These are phyloP conservation scores for Cucumis variabilis DNA, from an alignment of 331 rosid genomes.

Conservation along the genomic window DNA sequence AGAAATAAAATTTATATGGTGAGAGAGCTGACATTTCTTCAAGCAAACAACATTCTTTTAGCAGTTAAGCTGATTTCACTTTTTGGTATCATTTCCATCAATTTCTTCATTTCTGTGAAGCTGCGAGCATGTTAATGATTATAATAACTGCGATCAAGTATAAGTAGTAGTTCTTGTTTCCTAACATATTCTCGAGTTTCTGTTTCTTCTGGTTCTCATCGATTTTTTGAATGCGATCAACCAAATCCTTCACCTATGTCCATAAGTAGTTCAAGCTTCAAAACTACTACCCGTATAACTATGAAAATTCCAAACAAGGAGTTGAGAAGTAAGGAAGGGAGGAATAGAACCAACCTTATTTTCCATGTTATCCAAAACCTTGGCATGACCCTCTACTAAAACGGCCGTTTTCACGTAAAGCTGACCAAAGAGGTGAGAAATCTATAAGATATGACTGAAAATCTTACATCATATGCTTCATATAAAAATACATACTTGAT, in stretches of 20 bases:
- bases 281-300: not conserved
- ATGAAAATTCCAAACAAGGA: slow-evolving; percentile 28
- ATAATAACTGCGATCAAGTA: slow-evolving; percentile 40
- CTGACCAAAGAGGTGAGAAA: slow-evolving; percentile 45
- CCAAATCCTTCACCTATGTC: slow-evolving; percentile 78
- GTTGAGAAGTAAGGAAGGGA: not conserved
- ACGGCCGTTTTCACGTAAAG: slow-evolving; percentile 92
- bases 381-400: slow-evolving; percentile 90
- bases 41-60: too few species aligned
- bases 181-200: slow-evolving; percentile 68
- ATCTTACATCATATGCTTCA: not conserved
- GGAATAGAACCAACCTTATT: slow-evolving; percentile 66
- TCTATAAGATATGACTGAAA: not conserved
- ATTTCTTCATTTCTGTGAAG: slow-evolving; percentile 68
- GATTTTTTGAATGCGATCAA: slow-evolving; percentile 69
- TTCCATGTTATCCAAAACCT: slow-evolving; percentile 88
- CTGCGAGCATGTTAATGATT: slow-evolving; percentile 53
- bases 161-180: slow-evolving; percentile 60
- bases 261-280: slow-evolving; percentile 30
- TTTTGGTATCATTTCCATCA: not conserved
- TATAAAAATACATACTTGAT: slow-evolving; percentile 62
- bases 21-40: too few species aligned
- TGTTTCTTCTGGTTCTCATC: slow-evolving; percentile 69
- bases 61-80: not conserved
- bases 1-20: too few species aligned